phyloP scores from a whole-genome alignment of 2,329 filamentous ascomycete species.

The Trichoderma koningiopsis region DNA sequence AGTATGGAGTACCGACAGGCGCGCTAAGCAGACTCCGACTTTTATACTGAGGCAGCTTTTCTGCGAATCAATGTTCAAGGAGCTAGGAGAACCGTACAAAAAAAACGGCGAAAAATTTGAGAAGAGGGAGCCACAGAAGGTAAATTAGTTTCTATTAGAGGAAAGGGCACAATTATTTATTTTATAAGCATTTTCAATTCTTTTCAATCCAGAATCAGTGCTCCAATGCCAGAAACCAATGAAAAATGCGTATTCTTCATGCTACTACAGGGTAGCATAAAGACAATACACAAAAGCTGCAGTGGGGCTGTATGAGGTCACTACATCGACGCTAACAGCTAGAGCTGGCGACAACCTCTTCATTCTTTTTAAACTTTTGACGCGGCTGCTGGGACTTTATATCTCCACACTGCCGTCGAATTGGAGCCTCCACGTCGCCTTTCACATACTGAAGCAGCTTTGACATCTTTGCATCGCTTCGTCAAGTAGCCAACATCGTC shows the following conservation, averaged over 20 bases:
- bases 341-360: slow-evolving; percentile 22
- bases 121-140: background rate
- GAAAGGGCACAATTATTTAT: background rate
- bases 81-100: no score
- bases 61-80: background rate
- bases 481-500: background rate
- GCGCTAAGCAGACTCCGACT: background rate
- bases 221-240: background rate
- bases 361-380: slow-evolving; percentile 24
- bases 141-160: background rate
- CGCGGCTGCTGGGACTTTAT: background rate
- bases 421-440: background rate
- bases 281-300: background rate
- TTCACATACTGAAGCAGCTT: background rate
- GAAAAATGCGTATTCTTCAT: background rate
- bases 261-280: background rate
- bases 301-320: slow-evolving; percentile 38
- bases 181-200: background rate
- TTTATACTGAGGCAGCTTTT: background rate
- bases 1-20: background rate
- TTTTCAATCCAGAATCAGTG: background rate
- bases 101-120: background rate
- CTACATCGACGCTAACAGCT: slow-evolving; percentile 30
- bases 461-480: background rate
- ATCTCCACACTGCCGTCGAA: background rate